Percentiles rank a stretch among this genome's conserved stretches.
Conservation (phyloP, 164 flowering plant species). For the Malania oleifera region DNA sequence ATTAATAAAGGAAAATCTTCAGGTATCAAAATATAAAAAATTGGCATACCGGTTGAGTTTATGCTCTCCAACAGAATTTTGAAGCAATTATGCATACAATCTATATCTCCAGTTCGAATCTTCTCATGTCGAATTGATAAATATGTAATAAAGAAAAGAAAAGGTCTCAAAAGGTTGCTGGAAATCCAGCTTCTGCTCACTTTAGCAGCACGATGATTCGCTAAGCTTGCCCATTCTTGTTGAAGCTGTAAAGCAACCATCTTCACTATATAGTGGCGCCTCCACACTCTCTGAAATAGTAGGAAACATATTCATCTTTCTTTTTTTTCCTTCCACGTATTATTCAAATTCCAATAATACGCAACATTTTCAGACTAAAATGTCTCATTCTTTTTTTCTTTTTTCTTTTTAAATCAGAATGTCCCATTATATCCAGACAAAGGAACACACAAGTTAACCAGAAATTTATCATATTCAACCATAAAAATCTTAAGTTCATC, state of each 20-base stretch:
- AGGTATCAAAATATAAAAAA: background rate
- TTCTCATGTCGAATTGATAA: slow-evolving; percentile 32
- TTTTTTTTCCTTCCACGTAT: too few relatives aligned
- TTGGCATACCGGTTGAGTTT: slow-evolving; percentile 53
- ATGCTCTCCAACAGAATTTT: slow-evolving; percentile 63
- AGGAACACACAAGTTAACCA: too few relatives aligned
- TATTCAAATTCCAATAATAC: too few relatives aligned
- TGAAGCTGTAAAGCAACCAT: slow-evolving; percentile 44
- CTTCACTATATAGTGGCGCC: slow-evolving; percentile 48
- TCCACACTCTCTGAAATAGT: slow-evolving; percentile 78
- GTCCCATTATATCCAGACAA: too few relatives aligned
- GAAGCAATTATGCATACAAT: slow-evolving; percentile 62
- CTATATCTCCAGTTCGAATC: slow-evolving; percentile 27
- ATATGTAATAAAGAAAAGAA: slow-evolving; percentile 58
- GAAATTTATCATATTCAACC: too few relatives aligned
- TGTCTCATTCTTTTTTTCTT: too few relatives aligned
- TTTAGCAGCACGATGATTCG: slow-evolving; percentile 20
- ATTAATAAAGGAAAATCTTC: background rate
- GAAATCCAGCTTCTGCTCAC: slow-evolving; percentile 49
- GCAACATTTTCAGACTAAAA: too few relatives aligned
- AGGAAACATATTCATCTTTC: slow-evolving; percentile 6
- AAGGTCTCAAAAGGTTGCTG: slow-evolving; percentile 62
- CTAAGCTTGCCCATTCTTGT: slow-evolving; percentile 50
- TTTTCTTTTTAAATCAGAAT: too few relatives aligned
- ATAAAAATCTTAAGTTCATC: too few relatives aligned